Base-by-base conservation (phyloP, 1,284 basidiomycete genomes). In the Apiotrichum mycotoxinovorans region DNA sequence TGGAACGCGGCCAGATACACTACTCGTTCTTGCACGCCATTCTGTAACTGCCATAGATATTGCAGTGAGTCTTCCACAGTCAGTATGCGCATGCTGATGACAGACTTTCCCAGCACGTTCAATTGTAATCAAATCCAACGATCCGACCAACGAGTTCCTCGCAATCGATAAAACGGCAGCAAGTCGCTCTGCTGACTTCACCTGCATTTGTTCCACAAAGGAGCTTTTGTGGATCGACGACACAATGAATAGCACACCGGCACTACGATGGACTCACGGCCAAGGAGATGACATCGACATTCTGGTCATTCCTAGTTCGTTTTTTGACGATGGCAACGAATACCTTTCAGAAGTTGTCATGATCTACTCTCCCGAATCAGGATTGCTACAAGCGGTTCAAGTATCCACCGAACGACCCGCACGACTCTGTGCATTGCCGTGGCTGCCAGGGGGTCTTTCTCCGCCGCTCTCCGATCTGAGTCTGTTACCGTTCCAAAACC, bases 221-320 rank as follows among this genome's bases (percentile, higher is more conserved):
- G 65, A 71, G 41, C 49, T 73, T 8, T 44, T 73, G 1, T 75
- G 71, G 73, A 33, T 73, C 15, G 69, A 71, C 27, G 70, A 71
- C 23, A 27, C 14, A 1, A 61, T 54, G 4, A 25, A 25, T 11
- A 62, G 17, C 2, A 20, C 37, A 9, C 34, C 62, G 1, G 51
- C 49, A 0, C 26, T 72, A 18, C 66, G 62, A 23, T 73, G 69
- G 66, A 62, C 37, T n/a, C 69, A 74, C 54, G 64, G 68, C 26
- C 60, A 46, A 15, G 22, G 49, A 5, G 17, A 49, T 1, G 66
- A 67, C 52, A 25, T 72, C 2, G 60, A 67, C 23, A 20, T 70
- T 15, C 22, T 45, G 0, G 23, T 64, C 2, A 22, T 68, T 0
- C 35, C 25, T 4, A 18, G 34, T 0, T 3, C 15, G 8, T 15